Conservation (phyloP, 2,329 filamentous ascomycete species). For the Ambrosiella cleistominuta region DNA sequence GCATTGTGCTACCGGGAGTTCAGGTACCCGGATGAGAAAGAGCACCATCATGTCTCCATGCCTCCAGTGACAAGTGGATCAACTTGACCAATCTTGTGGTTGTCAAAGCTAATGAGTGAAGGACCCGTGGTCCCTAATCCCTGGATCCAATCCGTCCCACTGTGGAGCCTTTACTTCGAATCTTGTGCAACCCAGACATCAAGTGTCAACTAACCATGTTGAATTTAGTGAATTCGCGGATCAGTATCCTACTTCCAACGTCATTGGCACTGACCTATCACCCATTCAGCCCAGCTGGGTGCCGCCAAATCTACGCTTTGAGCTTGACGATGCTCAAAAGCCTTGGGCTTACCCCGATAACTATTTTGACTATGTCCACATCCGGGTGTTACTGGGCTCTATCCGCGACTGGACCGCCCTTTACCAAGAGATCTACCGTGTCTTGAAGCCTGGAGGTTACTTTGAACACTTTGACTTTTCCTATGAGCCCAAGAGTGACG, state of each 20-base stretch:
- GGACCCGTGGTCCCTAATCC: neutral
- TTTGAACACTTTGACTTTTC: constrained; percentile 23
- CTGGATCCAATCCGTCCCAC: neutral
- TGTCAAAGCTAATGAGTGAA: neutral
- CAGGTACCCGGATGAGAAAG: neutral
- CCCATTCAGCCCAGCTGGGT: constrained; percentile 37
- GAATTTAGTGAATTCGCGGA: constrained; percentile 30
- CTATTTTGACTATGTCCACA: constrained; percentile 41
- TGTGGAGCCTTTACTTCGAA: neutral
- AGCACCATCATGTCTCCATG: too few species aligned
- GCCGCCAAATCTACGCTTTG: constrained; percentile 43
- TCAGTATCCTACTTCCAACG: constrained; percentile 26
- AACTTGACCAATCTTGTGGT: neutral
- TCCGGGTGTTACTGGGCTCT: constrained; percentile 31
- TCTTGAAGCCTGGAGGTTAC: constrained; percentile 38
- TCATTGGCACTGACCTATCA: constrained; percentile 37
- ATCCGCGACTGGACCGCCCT: constrained; percentile 38
- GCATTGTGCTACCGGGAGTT: neutral
- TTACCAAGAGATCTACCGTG: constrained; percentile 31
- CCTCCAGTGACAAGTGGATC: too few species aligned
- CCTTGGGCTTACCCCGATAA: constrained; percentile 28
- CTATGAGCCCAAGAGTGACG: constrained; percentile 22
- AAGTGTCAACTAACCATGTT: neutral
- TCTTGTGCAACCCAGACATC: neutral
- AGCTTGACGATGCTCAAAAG: constrained; percentile 42